A percentile compares a stretch with the other conserved stretches of the same genome.
Conservation (phyloP, 2,329 filamentous ascomycete species). For the Trichoderma sp. region DNA sequence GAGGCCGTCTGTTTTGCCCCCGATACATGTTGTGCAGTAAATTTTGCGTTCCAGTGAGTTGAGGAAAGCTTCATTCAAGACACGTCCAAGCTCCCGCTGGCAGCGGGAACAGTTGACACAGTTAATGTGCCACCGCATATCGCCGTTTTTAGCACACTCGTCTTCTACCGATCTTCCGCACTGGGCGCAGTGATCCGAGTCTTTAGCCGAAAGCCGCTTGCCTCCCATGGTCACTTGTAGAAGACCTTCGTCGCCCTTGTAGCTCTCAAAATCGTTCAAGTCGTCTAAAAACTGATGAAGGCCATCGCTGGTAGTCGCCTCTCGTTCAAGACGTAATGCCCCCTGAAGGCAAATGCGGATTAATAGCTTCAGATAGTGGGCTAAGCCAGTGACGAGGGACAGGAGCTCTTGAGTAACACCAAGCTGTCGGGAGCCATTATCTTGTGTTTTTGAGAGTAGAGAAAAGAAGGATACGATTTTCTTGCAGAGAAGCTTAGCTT, state of each 20-base stretch:
- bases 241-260: slow-evolving; percentile 70
- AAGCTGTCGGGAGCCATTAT: slow-evolving; percentile 83
- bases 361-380: slow-evolving; percentile 95
- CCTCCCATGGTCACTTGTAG: slow-evolving; percentile 67
- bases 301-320: slow-evolving; percentile 71
- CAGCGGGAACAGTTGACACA: slow-evolving; percentile 77
- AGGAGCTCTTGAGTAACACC: slow-evolving; percentile 97
- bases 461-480: slow-evolving; percentile 99
- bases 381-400: slow-evolving; percentile 92
- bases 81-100: slow-evolving; percentile 65
- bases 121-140: slow-evolving; percentile 79
- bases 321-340: slow-evolving; percentile 85
- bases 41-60: slow-evolving; percentile 67
- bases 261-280: slow-evolving; percentile 77
- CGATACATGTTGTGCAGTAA: slow-evolving; percentile 69
- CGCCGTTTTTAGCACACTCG: slow-evolving; percentile 76
- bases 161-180: slow-evolving; percentile 92
- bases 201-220: slow-evolving; percentile 67
- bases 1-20: slow-evolving; percentile 54
- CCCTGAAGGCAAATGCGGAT: slow-evolving; percentile 97
- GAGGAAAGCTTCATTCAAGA: slow-evolving; percentile 70
- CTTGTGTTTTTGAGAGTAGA: slow-evolving; percentile 89
- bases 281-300: slow-evolving; percentile 82
- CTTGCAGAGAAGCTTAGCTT: slow-evolving; percentile 99
- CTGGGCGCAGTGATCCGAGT: slow-evolving; percentile 79